Percentiles rank a stretch among this genome's conserved stretches.
Conservation (phyloP, 2,329 filamentous ascomycete species). For the Nigrograna mackinnonii region DNA sequence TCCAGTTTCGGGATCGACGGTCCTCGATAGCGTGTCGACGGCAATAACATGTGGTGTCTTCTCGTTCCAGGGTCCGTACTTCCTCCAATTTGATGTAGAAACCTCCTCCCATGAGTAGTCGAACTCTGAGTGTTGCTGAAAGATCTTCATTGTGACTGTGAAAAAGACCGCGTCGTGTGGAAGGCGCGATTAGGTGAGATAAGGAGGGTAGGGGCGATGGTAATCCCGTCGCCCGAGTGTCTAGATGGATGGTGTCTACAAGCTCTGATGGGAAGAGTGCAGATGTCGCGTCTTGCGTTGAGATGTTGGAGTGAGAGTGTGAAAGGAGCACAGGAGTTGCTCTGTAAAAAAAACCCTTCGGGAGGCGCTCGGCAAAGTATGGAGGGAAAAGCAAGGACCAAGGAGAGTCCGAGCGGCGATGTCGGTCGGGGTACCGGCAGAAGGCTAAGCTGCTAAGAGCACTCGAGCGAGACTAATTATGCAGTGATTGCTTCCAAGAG, state of each 20-base stretch:
- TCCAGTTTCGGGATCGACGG: constrained; percentile 65
- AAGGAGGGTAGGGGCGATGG: too few species aligned
- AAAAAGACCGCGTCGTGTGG: background rate
- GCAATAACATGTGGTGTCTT: constrained; percentile 96
- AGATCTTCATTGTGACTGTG: constrained; percentile 78
- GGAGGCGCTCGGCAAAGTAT: background rate
- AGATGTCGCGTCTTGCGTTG: background rate
- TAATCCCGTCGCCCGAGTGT: too few species aligned
- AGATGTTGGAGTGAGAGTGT: background rate
- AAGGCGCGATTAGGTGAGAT: too few species aligned
- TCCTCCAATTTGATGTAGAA: constrained; percentile 95
- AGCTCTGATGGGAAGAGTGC: background rate
- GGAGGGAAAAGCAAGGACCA: background rate
- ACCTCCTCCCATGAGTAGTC: constrained; percentile 99
- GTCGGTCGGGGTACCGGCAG: background rate
- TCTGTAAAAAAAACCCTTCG: background rate
- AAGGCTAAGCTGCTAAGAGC: background rate
- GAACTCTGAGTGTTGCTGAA: constrained; percentile 86
- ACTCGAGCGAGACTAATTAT: background rate
- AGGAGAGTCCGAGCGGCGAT: background rate
- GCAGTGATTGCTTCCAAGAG: constrained; percentile 2
- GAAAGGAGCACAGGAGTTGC: constrained; percentile 1
- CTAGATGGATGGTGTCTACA: too few species aligned
- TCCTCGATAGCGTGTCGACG: constrained; percentile 86
- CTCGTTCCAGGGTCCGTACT: constrained; percentile 99